These are phyloP conservation scores for Sphaceloma murrayae DNA, from an alignment of 2,329 filamentous ascomycete genomes.

Conservation along the genomic window DNA sequence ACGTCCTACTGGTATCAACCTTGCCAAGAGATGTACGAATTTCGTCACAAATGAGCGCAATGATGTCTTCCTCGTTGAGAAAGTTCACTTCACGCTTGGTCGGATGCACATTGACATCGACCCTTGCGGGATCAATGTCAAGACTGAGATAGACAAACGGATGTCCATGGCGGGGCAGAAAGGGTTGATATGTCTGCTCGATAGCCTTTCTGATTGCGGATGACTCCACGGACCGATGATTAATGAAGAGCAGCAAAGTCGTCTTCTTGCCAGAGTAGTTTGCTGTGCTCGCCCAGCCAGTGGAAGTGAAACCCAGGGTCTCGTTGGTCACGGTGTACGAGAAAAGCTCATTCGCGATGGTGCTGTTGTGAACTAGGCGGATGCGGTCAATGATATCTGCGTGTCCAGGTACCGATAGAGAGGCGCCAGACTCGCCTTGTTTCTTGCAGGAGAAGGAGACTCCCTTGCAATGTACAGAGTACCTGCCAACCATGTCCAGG, in stretches of 20 bases:
- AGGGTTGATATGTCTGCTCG: conserved; percentile 79
- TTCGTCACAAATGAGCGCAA: conserved; percentile 71
- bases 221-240: conserved; percentile 88
- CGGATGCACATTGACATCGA: conserved; percentile 96
- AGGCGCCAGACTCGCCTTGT: conserved; percentile 74
- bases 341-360: conserved; percentile 80
- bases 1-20: conserved; percentile 88
- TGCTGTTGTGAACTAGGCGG: conserved; percentile 75
- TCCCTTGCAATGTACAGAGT: conserved; percentile 83
- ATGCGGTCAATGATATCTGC: conserved; percentile 73
- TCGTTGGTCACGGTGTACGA: conserved; percentile 62
- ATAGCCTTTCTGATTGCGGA: conserved; percentile 77
- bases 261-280: conserved; percentile 93
- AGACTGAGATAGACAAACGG: conserved; percentile 89
- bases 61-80: conserved; percentile 92
- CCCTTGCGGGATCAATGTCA: conserved; percentile 80
- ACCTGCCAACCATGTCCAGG: conserved; percentile 84
- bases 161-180: conserved; percentile 86
- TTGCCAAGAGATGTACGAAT: conserved; percentile 69
- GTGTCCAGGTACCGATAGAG: conserved; percentile 65
- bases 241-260: conserved; percentile 84
- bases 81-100: conserved; percentile 97
- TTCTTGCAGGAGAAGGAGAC: conserved; percentile 97
- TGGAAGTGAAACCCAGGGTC: conserved; percentile 74
- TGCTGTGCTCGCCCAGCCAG: conserved; percentile 78